phyloP scores from a whole-genome alignment of 2,329 filamentous ascomycete species.

The Lasiodiplodia theobromae region DNA sequence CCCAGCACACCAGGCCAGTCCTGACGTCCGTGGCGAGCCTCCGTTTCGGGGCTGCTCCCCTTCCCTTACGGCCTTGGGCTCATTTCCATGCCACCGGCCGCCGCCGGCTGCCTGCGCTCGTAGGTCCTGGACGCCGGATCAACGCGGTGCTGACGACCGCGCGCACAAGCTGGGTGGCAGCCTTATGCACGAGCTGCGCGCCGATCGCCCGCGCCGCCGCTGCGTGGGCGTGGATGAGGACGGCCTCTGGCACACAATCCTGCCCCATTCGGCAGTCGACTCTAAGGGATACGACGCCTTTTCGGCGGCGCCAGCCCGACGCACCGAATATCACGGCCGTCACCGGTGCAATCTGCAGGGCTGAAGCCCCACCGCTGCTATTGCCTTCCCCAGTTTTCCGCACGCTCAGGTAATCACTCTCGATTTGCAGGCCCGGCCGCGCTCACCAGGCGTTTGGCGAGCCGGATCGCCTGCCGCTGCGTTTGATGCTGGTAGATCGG shows the following conservation, averaged over 20 bases:
- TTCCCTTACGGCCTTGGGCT: conserved; percentile 8
- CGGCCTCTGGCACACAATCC: conserved; percentile 10
- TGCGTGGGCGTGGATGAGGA: conserved; percentile 13
- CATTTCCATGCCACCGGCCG: conserved; percentile 23
- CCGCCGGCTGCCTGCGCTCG: conserved; percentile 6
- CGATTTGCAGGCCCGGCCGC: conserved; percentile 22
- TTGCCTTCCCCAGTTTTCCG: conserved; percentile 30
- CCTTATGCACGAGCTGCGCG: conserved; percentile 23
- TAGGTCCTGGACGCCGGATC: conserved; percentile 20
- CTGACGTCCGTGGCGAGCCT: conserved; percentile 14
- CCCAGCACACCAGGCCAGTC: conserved; percentile 12
- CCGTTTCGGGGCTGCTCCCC: conserved; percentile 16
- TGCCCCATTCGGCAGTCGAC: conserved; percentile 14
- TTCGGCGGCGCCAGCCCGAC: not conserved
- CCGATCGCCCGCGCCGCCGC: conserved; percentile 21
- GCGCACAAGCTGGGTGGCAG: conserved; percentile 21
- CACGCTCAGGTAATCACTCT: conserved; percentile 27
- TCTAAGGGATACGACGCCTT: conserved; percentile 13
- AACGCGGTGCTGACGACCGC: conserved; percentile 22
- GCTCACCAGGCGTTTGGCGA: conserved; percentile 23
- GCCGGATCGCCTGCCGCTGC: conserved; percentile 15
- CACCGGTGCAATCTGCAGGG: conserved; percentile 28
- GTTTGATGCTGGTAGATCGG: conserved; percentile 16
- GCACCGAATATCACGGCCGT: conserved; percentile 14
- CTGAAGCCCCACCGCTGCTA: conserved; percentile 29